Evolutionary conservation across 768 basidiomycete genomes (phyloP).

Genomic region (Mycena haematopus): DNA sequence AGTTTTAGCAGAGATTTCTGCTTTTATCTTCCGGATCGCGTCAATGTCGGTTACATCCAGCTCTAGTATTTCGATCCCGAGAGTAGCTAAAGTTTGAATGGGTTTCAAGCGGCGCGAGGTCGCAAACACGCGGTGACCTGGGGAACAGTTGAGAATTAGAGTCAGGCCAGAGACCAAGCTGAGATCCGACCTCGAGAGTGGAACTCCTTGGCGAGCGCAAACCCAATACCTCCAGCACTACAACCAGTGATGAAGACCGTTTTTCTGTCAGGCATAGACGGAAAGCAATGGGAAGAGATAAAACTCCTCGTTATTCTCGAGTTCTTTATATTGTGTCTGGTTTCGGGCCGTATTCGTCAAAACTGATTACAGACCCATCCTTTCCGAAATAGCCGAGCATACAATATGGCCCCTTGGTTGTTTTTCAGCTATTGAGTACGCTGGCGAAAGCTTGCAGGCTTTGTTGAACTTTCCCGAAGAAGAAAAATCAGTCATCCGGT

Average conservation of each 20-base stretch:
- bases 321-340: too few species aligned
- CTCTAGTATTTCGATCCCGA: slow-evolving; percentile 28
- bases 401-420: too few species aligned
- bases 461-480: too few species aligned
- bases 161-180: background rate
- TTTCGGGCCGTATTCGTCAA: too few species aligned
- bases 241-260: slow-evolving; percentile 4
- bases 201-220: slow-evolving; percentile 7
- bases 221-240: slow-evolving; percentile 1
- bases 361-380: too few species aligned
- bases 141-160: background rate
- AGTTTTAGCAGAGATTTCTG: background rate
- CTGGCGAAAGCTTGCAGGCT: too few species aligned
- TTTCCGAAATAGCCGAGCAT: too few species aligned
- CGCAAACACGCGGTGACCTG: slow-evolving; percentile 28
- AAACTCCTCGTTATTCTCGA: too few species aligned
- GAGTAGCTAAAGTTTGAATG: slow-evolving; percentile 25
- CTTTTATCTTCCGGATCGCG: background rate
- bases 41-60: slow-evolving; percentile 34
- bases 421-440: too few species aligned
- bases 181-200: background rate
- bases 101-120: slow-evolving; percentile 31
- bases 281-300: background rate
- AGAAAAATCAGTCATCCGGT: too few species aligned
- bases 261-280: background rate